phyloP scores from a whole-genome alignment of 768 basidiomycete genomes.

The Naganishia friedmannii region DNA sequence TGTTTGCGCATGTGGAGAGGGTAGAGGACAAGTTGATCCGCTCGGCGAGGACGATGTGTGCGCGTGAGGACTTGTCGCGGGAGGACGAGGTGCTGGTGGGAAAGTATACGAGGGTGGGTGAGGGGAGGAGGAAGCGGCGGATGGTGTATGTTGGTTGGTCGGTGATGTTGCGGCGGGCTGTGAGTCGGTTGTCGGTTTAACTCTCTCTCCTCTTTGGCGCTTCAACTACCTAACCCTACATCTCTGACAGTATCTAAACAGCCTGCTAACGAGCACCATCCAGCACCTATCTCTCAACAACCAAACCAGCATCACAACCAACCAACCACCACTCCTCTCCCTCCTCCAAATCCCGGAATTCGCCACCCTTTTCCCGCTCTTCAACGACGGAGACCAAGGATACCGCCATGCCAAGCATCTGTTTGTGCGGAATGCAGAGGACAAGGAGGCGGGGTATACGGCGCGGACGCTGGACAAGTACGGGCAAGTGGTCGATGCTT shows the following conservation, averaged over 20 bases:
- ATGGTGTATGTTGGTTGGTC: conserved; percentile 15
- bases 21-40: conserved; percentile 8
- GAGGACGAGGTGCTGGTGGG: not conserved
- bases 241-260: conserved; percentile 2
- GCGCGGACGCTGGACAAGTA: not conserved
- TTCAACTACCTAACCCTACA: not conserved
- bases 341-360: not conserved
- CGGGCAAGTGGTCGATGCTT: not conserved
- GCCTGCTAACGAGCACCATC: not conserved
- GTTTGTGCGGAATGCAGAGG: conserved; percentile 1
- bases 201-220: not conserved
- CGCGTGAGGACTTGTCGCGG: too few relatives aligned
- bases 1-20: not conserved
- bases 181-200: not conserved
- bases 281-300: not conserved
- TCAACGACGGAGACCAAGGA: not conserved
- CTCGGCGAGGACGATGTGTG: not conserved
- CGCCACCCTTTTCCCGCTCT: not conserved
- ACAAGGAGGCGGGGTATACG: not conserved
- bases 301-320: too few relatives aligned
- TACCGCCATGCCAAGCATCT: not conserved
- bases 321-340: not conserved
- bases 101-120: not conserved
- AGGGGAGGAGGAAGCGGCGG: not conserved
- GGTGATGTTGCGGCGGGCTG: not conserved